Conservation (phyloP, 768 basidiomycete genomes). For the Lactarius trivialis region DNA sequence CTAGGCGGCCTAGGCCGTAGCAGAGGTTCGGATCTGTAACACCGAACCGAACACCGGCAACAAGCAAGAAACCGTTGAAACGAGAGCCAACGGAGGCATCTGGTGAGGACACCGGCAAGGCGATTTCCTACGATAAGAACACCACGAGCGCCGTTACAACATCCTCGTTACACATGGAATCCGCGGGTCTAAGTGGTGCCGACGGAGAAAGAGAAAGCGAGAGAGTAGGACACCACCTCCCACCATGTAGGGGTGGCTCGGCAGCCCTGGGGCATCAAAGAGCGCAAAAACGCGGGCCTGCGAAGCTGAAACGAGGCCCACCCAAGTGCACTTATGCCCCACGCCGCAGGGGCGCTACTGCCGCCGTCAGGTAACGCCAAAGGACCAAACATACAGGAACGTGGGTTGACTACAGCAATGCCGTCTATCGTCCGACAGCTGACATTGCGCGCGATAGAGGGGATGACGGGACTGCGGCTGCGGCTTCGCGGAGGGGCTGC, state of each 20-base stretch:
- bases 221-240: background rate
- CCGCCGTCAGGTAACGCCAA: background rate
- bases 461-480: background rate
- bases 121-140: background rate
- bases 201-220: background rate
- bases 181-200: background rate
- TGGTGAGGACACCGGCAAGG: background rate
- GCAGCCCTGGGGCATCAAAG: background rate
- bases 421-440: background rate
- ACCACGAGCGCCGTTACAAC: background rate
- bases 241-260: background rate
- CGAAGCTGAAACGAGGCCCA: background rate
- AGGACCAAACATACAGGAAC: background rate
- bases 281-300: background rate
- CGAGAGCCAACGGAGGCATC: background rate
- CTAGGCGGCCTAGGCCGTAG: too few species aligned
- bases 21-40: background rate
- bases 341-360: background rate
- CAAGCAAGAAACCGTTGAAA: background rate
- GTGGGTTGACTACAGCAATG: background rate
- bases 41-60: background rate
- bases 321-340: background rate
- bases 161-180: background rate
- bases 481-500: background rate
- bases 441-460: background rate